Percentiles rank a stretch among this genome's conserved stretches.
Evolutionary conservation across 768 basidiomycete genomes (phyloP).

Genomic region (Boletus insuetus): DNA sequence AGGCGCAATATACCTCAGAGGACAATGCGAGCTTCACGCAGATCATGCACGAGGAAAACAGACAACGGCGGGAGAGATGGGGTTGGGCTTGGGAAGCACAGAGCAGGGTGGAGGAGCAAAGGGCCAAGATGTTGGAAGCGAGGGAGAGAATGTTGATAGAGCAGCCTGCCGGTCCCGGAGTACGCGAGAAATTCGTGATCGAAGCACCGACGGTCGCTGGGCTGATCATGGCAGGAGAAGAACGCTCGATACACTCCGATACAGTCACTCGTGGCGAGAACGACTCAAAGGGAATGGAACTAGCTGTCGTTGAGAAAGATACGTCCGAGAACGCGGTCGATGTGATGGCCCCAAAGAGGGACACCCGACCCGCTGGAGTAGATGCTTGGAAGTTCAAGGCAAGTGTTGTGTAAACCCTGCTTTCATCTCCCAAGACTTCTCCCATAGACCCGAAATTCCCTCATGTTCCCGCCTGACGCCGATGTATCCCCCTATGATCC

Average conservation of each 20-base stretch:
- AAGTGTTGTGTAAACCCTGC: slow-evolving; percentile 10
- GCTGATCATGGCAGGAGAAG: slow-evolving; percentile 42
- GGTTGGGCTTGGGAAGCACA: slow-evolving; percentile 97
- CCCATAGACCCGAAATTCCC: slow-evolving; percentile 79
- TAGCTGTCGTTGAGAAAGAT: slow-evolving; percentile 22
- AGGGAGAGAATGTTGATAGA: slow-evolving; percentile 74
- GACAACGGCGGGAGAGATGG: slow-evolving; percentile 73
- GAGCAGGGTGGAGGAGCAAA: slow-evolving; percentile 67
- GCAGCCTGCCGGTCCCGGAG: slow-evolving; percentile 57
- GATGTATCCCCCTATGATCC: slow-evolving; percentile 76
- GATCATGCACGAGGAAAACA: slow-evolving; percentile 89
- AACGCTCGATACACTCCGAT: not conserved
- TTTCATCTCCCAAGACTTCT: not conserved
- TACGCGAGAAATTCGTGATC: slow-evolving; percentile 64
- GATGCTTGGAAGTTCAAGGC: slow-evolving; percentile 86
- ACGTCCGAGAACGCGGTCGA: slow-evolving; percentile 42
- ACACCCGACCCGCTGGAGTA: slow-evolving; percentile 66
- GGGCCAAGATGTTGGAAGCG: slow-evolving; percentile 60
- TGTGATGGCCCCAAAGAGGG: slow-evolving; percentile 80
- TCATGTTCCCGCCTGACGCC: slow-evolving; percentile 95
- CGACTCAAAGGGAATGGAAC: slow-evolving; percentile 23
- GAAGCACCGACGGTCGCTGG: slow-evolving; percentile 57
- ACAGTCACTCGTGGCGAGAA: slow-evolving; percentile 25
- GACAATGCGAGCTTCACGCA: slow-evolving; percentile 97
- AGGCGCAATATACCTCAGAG: slow-evolving; percentile 90